phyloP scores from a whole-genome alignment of 257 asterid genomes.

The Solanum dulcamara region DNA sequence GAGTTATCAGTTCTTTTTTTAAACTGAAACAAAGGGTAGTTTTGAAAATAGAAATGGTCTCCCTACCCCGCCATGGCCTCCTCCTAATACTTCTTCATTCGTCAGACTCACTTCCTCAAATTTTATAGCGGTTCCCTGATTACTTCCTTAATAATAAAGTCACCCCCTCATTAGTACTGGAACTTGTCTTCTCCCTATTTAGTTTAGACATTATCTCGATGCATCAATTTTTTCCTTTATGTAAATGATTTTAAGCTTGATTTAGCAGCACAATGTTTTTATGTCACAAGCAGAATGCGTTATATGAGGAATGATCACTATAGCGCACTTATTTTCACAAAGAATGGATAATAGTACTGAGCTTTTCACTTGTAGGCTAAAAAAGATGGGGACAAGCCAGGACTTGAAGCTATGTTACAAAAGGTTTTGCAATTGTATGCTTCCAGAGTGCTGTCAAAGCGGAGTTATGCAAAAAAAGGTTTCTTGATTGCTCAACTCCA shows the following conservation, averaged over 20 bases:
- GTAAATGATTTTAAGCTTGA: not conserved
- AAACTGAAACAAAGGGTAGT: not conserved
- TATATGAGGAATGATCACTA: not conserved
- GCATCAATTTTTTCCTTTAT: not conserved
- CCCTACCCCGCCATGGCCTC: not conserved
- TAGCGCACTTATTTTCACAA: not conserved
- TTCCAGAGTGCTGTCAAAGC: conserved; percentile 78
- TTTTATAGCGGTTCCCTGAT: not conserved
- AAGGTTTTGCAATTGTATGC: conserved; percentile 91
- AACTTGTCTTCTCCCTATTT: not conserved
- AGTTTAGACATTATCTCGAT: not conserved
- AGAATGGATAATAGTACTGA: not conserved
- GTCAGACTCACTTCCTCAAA: not conserved
- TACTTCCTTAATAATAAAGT: not conserved
- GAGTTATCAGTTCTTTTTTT: not conserved
- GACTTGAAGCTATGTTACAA: conserved; percentile 97
- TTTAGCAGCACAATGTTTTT: not conserved
- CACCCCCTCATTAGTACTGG: not conserved
- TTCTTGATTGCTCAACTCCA: not conserved
- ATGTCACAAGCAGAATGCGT: not conserved
- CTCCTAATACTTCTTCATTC: not conserved
- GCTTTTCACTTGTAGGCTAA: conserved; percentile 50
- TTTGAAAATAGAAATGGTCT: not conserved
- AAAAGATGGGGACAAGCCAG: conserved; percentile 91
- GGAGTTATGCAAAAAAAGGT: conserved; percentile 90